These are phyloP conservation scores for Pseudogymnoascus sp. DNA, from an alignment of 2,329 filamentous ascomycete genomes.

Conservation along the genomic window DNA sequence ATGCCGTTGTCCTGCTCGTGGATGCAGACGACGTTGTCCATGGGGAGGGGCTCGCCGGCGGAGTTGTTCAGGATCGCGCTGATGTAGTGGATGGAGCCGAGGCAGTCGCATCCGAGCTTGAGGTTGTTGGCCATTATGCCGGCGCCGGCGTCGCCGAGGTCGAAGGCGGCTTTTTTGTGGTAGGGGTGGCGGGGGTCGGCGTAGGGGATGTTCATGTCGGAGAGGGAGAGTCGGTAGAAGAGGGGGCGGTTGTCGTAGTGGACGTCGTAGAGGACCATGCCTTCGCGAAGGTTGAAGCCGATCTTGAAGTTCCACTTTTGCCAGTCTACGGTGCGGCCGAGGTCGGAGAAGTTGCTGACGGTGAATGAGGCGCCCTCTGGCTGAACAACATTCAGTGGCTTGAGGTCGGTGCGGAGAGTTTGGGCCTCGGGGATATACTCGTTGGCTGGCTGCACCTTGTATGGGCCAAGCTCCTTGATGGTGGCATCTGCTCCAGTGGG, in stretches of 20 bases:
- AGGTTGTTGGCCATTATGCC: conserved; percentile 63
- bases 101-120: conserved; percentile 61
- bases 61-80: conserved; percentile 49
- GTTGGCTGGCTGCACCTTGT: conserved; percentile 46
- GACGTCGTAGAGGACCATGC: conserved; percentile 60
- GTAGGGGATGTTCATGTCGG: conserved; percentile 55
- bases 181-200: conserved; percentile 59
- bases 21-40: conserved; percentile 62
- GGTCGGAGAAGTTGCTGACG: conserved; percentile 40
- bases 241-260: conserved; percentile 54
- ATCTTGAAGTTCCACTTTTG: conserved; percentile 58
- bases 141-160: conserved; percentile 59
- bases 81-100: conserved; percentile 63
- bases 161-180: conserved; percentile 63
- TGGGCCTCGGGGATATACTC: conserved; percentile 61
- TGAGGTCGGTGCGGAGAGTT: conserved; percentile 50
- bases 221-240: conserved; percentile 59
- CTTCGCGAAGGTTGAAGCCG: conserved; percentile 56
- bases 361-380: conserved; percentile 57
- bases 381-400: conserved; percentile 56
- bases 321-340: conserved; percentile 51
- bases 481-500: conserved; percentile 59
- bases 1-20: conserved; percentile 63
- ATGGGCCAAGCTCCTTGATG: conserved; percentile 46
- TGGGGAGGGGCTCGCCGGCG: conserved; percentile 48